A percentile compares a stretch with the other conserved stretches of the same genome.
Conservation (phyloP, 2,329 filamentous ascomycete species). For the Coleophoma cylindrospora region DNA sequence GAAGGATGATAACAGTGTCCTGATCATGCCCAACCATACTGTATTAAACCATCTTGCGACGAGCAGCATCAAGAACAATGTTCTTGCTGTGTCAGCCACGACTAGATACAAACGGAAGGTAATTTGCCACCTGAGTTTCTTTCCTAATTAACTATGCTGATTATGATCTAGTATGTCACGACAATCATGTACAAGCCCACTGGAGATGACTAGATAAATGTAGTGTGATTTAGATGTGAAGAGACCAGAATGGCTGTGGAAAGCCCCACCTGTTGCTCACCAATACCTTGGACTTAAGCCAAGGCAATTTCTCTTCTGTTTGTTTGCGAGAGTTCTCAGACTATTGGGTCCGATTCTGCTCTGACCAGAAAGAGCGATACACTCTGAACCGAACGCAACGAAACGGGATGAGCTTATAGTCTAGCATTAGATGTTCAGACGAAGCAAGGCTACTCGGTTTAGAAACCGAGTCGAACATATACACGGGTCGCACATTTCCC, state of each 20-base stretch:
- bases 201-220: constrained; percentile 35
- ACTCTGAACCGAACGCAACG: no score
- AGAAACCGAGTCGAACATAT: background rate
- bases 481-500: background rate
- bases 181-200: constrained; percentile 94
- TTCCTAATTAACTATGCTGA: background rate
- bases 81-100: constrained; percentile 90
- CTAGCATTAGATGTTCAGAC: no score
- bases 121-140: constrained; percentile 19
- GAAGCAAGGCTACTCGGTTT: no score
- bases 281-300: no score
- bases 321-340: no score
- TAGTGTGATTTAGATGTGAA: no score
- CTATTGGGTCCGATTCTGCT: no score
- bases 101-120: constrained; percentile 98
- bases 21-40: constrained; percentile 96
- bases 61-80: constrained; percentile 95
- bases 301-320: no score
- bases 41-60: constrained; percentile 95
- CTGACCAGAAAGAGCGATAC: no score
- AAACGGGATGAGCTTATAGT: no score
- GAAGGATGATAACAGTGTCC: constrained; percentile 96
- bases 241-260: no score
- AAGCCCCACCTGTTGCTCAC: no score
- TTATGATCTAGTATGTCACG: constrained; percentile 76